Percentiles rank a stretch among this genome's conserved stretches.
Evolutionary conservation across 2,329 filamentous ascomycete species (phyloP).

Genomic region (Venturia asperata): DNA sequence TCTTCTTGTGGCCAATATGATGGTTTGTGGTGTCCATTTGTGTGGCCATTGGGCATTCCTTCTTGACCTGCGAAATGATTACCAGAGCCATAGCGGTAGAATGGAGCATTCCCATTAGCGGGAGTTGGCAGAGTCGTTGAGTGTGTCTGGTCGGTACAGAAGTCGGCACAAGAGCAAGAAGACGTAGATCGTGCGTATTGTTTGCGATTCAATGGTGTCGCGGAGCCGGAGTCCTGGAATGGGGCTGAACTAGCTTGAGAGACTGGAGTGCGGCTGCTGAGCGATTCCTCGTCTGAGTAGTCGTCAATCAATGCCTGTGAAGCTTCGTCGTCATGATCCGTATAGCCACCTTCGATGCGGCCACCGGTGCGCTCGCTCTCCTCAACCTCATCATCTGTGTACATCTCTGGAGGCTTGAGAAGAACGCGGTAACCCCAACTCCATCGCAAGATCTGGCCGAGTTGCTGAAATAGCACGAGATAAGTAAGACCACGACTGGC

Average conservation of each 20-base stretch:
- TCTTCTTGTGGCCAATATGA: constrained; percentile 21
- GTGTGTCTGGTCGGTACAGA: constrained; percentile 33
- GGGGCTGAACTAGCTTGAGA: constrained; percentile 30
- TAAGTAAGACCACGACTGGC: constrained; percentile 91
- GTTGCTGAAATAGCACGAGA: constrained; percentile 92
- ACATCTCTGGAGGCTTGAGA: constrained; percentile 73
- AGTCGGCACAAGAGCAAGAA: constrained; percentile 27
- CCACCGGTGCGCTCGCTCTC: constrained; percentile 36
- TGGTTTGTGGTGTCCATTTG: neutral
- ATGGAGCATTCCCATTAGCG: constrained; percentile 42
- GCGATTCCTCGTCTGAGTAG: constrained; percentile 23
- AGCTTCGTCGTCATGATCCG: constrained; percentile 42
- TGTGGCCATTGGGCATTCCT: neutral
- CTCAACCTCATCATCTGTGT: constrained; percentile 53
- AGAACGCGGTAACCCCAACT: constrained; percentile 97
- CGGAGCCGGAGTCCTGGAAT: constrained; percentile 41
- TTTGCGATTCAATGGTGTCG: constrained; percentile 35
- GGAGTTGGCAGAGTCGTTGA: constrained; percentile 38
- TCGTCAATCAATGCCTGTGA: constrained; percentile 38
- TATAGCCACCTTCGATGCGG: constrained; percentile 45
- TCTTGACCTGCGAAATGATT: neutral
- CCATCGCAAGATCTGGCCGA: constrained; percentile 92
- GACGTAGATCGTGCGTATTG: constrained; percentile 26
- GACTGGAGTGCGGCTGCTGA: constrained; percentile 18
- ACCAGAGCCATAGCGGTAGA: constrained; percentile 25